Base-by-base conservation (phyloP, 2,329 filamentous ascomycete species). In the Fusarium poae region DNA sequence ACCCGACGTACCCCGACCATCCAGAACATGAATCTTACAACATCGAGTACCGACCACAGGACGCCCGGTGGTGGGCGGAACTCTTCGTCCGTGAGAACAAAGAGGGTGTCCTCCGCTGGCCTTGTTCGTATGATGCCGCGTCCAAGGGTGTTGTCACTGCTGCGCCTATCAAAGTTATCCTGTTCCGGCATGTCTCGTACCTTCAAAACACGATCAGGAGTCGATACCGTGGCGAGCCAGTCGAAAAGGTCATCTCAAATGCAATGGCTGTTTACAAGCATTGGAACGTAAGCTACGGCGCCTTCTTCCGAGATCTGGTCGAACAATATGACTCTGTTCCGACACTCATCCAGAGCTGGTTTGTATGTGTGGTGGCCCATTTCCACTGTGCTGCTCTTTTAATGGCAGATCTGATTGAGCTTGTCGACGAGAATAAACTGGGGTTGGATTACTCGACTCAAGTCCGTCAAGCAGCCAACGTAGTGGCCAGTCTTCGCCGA, bases 351-450 rank as follows among this genome's bases (percentile, higher is more conserved):
- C 86, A 87, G 70, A 86, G 86, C 42, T 89, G 87, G 87, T 88
- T 88, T 62, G 81, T 87, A 16, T 84, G 86, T 53, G 81, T 89
- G 25, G 79, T 82, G 1, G 84, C 83, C 0, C 87, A 89, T 66
- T 89, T 86, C 83, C 84, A 88, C 65, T 82, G 88, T 5, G 87
- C 82, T 4, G 81, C 82, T 0, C 80, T 89, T 42, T 78, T 88
- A 25, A 76, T 89, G 6, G 84, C 85, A 34, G 86, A 89, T 57
- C 73, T 84, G 6, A 77, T 89, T 15, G 83, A 85, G 46, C 74
- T 80, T 27, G 81, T 87, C 23, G 86, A 88, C 52, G 77, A 80
- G 42, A 71, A 73, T 12, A 65, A 70, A 4, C 62, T 78, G 15
- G 78, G 77, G 4, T 16, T 73, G 3, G 70, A 73, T 6, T 66